Evolutionary conservation across 352 stramenopile genomes (phyloP), one percentile per base, ranked within the genome.

Genomic region (Globisporangium orthogonon): DNA sequence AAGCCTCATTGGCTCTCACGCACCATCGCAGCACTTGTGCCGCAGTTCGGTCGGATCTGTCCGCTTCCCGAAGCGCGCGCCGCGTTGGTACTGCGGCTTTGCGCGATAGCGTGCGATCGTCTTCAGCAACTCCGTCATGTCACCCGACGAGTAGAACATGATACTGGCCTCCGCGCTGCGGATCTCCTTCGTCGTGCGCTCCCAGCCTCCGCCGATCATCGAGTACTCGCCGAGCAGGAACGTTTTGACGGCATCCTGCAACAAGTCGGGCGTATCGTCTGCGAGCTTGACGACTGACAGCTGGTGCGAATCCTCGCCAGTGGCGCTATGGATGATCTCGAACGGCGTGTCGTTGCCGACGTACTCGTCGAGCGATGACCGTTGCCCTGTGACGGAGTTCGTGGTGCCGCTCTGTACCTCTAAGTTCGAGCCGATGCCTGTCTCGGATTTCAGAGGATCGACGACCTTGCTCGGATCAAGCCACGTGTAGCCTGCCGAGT

Each of bases 201-300:
- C 55, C 68, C 65, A 72, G 4, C 45, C 50, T 17, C 49, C 49
- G 1, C 57, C 41, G 31, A 72, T 46, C 23, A 57, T 56, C 4
- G 52, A 31, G 46, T 59, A 70, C 29, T 63, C 49, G 18, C 68
- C 68, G 0, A 75, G 46, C 9, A 75, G 44, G 44, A 73, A 75
- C 58, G 65, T 30, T 43, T 69, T 54, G 35, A 75, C 50, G 10
- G 58, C 61, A 30, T 47, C 49, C 35, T 65, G 52, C 1, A 74
- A 52, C 7, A 57, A 44, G 0, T 45, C 52, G 14, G 67, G 67
- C 10, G 67, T 74, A 7, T 71, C 60, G 4, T n/a, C 23, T 18
- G 63, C 63, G 52, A 74, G 61, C 49, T 75, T 67, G 29, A 75
- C 58, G 46, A 70, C 51, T 40, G 61, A 72, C 10, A 72, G 56